Evolutionary conservation across 1,139 yeast genomes (phyloP), one percentile per base, ranked within the genome.

Genomic region (Debaryomycetaceae sp.): DNA sequence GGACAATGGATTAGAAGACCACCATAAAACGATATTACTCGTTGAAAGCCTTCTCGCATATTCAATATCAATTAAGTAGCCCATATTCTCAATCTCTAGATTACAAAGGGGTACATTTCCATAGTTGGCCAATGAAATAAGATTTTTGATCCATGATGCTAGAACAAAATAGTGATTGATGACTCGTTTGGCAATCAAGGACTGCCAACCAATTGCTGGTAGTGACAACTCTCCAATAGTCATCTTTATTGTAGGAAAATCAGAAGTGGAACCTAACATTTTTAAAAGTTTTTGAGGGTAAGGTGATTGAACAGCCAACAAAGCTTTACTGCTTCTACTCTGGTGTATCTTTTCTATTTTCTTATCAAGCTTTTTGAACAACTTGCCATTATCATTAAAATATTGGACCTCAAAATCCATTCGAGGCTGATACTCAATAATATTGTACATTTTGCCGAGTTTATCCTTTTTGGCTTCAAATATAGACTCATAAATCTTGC

Each of bases 191-290:
- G 83, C 68, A n/a, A 87, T 72, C 18, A 79, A 69, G 1, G 78
- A 61, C 55, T 89, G 96, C 98, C 98, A 92, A 6, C 94, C 89
- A 39, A 92, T 65, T 3, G 95, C 83, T 5, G 95, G 92, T 22
- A 88, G 63, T 1, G 79, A 60, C 33, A 76, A 56, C 52, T 79
- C 82, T 43, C 77, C 66, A 5, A 79, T 69, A 14, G 74, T 67
- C 75, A 85, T 77, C 41, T 72, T 73, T 16, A 88, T 66, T 1
- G 79, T 70, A 3, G 98, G 96, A 50, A 84, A 75, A 30, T 80
- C 86, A 5, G 63, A 44, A 3, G 79, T 52, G 1, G 79, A 59
- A 19, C 67, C 70, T 33, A 83, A 56, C 5, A 68, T 50, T 38
- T 65, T 70, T 33, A 69, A 42, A 2, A 83, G 49, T 40, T 67